Percentiles rank a stretch among this genome's conserved stretches.
These are phyloP conservation scores for Suillus placidus DNA, from an alignment of 768 basidiomycete species.

Conservation along the genomic window DNA sequence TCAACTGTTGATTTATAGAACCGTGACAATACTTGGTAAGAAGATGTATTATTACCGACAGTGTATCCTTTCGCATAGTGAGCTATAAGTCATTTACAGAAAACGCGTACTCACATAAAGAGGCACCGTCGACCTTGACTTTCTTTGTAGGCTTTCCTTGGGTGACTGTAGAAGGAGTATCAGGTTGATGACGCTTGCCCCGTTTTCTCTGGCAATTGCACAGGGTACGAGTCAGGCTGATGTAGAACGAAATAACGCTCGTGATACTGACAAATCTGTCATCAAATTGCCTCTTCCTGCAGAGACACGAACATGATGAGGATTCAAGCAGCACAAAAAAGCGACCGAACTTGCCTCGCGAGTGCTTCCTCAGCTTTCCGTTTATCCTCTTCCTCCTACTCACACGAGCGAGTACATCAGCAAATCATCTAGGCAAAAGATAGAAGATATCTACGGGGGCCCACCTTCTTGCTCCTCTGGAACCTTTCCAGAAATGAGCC, in stretches of 20 bases:
- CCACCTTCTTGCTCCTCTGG: slow-evolving; percentile 58
- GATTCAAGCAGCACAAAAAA: background rate
- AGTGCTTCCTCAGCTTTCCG: slow-evolving; percentile 54
- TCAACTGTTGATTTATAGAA: background rate
- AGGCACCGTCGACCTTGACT: slow-evolving; percentile 32
- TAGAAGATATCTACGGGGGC: slow-evolving; percentile 12
- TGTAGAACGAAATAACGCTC: background rate
- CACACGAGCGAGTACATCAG: background rate
- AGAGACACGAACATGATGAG: background rate
- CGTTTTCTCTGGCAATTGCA: slow-evolving; percentile 50
- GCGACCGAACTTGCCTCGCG: slow-evolving; percentile 43
- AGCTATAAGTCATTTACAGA: slow-evolving; percentile 26
- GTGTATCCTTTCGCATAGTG: slow-evolving; percentile 41
- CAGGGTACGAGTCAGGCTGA: background rate
- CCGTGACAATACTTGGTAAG: background rate
- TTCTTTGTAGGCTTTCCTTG: slow-evolving; percentile 41
- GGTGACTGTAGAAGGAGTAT: slow-evolving; percentile 36
- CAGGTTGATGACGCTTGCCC: slow-evolving; percentile 57
- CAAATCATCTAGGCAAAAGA: background rate
- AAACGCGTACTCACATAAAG: slow-evolving; percentile 34
- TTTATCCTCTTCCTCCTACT: slow-evolving; percentile 61
- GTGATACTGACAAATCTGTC: slow-evolving; percentile 56
- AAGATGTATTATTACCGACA: background rate
- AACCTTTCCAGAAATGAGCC: slow-evolving; percentile 70
- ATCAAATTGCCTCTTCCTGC: slow-evolving; percentile 63